Conservation (phyloP, 306 rosid species). For the Vigna reflexopilosa region DNA sequence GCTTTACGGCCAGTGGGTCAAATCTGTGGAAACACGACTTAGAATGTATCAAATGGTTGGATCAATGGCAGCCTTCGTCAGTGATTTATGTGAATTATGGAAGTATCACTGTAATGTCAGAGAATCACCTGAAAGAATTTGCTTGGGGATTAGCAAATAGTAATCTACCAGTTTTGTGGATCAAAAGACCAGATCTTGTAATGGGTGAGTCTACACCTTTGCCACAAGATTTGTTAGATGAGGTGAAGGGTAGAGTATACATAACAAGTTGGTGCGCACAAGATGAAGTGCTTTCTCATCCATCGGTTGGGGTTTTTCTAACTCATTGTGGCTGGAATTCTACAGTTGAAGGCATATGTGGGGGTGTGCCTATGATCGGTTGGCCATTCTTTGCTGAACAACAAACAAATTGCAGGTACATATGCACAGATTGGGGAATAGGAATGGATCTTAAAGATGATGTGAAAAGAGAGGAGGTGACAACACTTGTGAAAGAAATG, state of each 20-base stretch:
- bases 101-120: constrained; percentile 29
- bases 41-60: constrained; percentile 31
- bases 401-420: constrained; percentile 45
- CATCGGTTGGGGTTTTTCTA: neutral
- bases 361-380: constrained; percentile 10
- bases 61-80: constrained; percentile 16
- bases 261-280: constrained; percentile 40
- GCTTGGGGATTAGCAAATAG: constrained; percentile 15
- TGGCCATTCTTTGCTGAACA: constrained; percentile 48
- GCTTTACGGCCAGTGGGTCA: constrained; percentile 6
- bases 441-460: constrained; percentile 37
- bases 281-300: constrained; percentile 40
- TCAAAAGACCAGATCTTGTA: neutral
- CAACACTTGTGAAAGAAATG: constrained; percentile 4
- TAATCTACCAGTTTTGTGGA: neutral
- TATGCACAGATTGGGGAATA: constrained; percentile 22
- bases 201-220: neutral
- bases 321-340: constrained; percentile 17
- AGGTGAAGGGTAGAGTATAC: constrained; percentile 34
- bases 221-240: constrained; percentile 38
- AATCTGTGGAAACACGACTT: constrained; percentile 25
- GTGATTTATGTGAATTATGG: constrained; percentile 41
- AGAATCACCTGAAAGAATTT: neutral
- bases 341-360: neutral
- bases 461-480: constrained; percentile 31